phyloP scores from a whole-genome alignment of 2,329 filamentous ascomycete species.

The Chaetothyriales sp. region DNA sequence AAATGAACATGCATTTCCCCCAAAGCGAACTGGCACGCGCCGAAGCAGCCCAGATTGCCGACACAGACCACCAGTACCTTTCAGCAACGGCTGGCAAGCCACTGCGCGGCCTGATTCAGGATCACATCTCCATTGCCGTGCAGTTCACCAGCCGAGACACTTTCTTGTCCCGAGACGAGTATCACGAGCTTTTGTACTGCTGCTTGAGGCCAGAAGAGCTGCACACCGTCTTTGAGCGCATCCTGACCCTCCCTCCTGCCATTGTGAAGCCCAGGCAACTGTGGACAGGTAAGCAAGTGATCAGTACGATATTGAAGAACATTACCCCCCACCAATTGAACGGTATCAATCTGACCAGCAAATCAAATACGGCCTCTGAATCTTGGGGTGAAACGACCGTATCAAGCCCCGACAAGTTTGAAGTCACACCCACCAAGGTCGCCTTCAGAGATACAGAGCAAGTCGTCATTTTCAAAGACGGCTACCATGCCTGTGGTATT shows the following conservation, averaged over 20 bases:
- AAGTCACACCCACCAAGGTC: constrained; percentile 9
- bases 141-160: constrained; percentile 82
- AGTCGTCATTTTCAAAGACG: constrained; percentile 66
- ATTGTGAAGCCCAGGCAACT: constrained; percentile 65
- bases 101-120: constrained; percentile 88
- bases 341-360: constrained; percentile 65
- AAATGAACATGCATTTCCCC: constrained; percentile 99
- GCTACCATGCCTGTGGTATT: constrained; percentile 79
- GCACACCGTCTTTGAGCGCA: constrained; percentile 68
- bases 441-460: constrained; percentile 52
- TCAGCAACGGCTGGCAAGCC: constrained; percentile 89
- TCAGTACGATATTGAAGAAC: constrained; percentile 86
- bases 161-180: constrained; percentile 76
- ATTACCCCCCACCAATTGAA: constrained; percentile 65
- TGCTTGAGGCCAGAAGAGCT: constrained; percentile 81
- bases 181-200: constrained; percentile 86
- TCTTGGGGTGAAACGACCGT: constrained; percentile 53
- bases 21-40: constrained; percentile 91
- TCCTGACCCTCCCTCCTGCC: constrained; percentile 67
- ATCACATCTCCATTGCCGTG: constrained; percentile 91
- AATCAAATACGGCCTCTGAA: constrained; percentile 62
- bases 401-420: constrained; percentile 31
- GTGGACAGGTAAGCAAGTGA: constrained; percentile 95
- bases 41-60: constrained; percentile 83
- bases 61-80: constrained; percentile 94